Evolutionary conservation across 768 basidiomycete genomes (phyloP), one percentile per base, ranked within the genome.

Genomic region (Leccinum rimulosum): DNA sequence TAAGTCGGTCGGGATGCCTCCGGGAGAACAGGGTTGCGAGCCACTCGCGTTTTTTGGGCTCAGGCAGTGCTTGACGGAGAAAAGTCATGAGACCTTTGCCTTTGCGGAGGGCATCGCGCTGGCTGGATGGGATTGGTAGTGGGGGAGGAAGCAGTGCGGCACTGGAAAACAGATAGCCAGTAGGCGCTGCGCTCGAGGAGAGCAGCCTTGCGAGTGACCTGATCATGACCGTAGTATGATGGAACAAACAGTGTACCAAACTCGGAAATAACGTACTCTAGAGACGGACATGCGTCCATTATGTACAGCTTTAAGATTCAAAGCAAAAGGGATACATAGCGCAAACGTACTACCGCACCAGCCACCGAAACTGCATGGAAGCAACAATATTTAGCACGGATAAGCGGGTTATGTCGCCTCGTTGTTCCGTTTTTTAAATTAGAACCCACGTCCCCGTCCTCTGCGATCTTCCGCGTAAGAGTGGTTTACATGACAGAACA

Each of bases 61-160:
- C 80, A 33, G 82, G 84, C 7, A 89, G 80, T 11, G 81, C 83
- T 70, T 85, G 81, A 55, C 79, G 80, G 58, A 95, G 78, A 73
- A 90, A 82, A 33, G 82, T 76, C 88, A 94, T 91, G 55, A 94
- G 79, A 45, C 90, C 90, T 75, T 86, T 89, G 71, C 92, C 92
- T 60, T 80, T 66, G 22, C 76, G 79, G 19, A 90, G 79, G 35
- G 79, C 71, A 45, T 75, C 76, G 12, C 80, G 70, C 14, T 82
- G 76, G 36, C 43, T 52, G 9, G 64, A 52, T 27, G 77, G 66
- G 40, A 75, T 67, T 50, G 76, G 68, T 9, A 83, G 78, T 28
- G 77, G 70, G 0, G 82, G 75, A 19, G 79, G 80, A 31, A 84
- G 74, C 35, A 88, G 77, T 33, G 84, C 89, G 11, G 78, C 79